Evolutionary conservation across 2,329 filamentous ascomycete genomes (phyloP), one percentile per base, ranked within the genome.

Genomic region (Fusarium nanum): DNA sequence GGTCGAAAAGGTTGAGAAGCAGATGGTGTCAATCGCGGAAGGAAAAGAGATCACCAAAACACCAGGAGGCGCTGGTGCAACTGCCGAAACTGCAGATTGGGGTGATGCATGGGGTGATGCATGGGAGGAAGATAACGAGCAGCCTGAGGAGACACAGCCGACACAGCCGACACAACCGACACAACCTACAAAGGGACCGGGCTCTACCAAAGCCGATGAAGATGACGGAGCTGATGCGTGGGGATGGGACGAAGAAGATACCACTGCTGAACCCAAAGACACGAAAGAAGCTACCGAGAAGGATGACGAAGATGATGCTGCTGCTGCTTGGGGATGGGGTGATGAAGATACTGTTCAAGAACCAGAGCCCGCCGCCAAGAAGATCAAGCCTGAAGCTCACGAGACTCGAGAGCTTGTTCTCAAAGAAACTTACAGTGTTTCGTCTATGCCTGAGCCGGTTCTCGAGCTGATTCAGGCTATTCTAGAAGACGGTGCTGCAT

Each of bases 311-410:
- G 83, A 86, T 16, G 85, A 87, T 23, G 80, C 81, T 7, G 85
- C 83, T 16, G 92, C 93, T 65, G 93, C 93, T 30, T 96, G 93
- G 92, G 93, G 92, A 34, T 97, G 93, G 92, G 92, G 88, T n/a
- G 92, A 88, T 28, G 85, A 95, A 28, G 91, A 92, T 18, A 46
- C 70, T 18, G 44, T 72, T 45, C 67, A 75, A 32, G 76, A 74
- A 16, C 68, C 76, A 32, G 68, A 75, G 20, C 56, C 65, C 14
- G 40, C 60, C 10, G 37, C 60, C 42, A 23, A 54, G 14, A 23
- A 67, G 64, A 18, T 46, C 42, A 58, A 71, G 53, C 8, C 73
- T 42, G 34, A 67, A 27, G 45, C 73, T 9, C 73, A 79, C 6
- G 64, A 84, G 44, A 83, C 84, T 11, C 85, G 89, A 58, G 92